Conservation (phyloP, 495 filamentous ascomycete genomes). For the Thozetella sp. region DNA sequence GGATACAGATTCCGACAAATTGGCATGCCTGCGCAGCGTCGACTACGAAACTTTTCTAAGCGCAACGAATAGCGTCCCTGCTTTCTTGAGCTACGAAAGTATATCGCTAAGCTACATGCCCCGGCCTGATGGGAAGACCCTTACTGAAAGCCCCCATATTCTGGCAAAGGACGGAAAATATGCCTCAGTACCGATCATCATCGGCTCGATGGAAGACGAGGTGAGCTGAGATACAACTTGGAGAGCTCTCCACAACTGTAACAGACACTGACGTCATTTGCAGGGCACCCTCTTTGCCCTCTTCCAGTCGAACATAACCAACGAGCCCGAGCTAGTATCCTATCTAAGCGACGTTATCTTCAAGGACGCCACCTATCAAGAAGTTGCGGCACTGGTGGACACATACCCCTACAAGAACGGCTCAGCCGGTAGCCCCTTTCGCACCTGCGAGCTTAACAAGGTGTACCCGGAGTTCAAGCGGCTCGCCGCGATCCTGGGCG, state of each 20-base stretch:
- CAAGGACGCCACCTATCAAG: slow-evolving; percentile 37
- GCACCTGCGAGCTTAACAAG: slow-evolving; percentile 63
- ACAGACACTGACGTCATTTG: neutral
- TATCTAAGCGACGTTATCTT: slow-evolving; percentile 63
- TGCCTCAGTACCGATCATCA: slow-evolving; percentile 58
- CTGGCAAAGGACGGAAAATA: slow-evolving; percentile 52
- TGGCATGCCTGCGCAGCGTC: slow-evolving; percentile 61
- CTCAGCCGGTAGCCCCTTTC: slow-evolving; percentile 63
- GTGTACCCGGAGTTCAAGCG: slow-evolving; percentile 77
- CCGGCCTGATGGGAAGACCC: slow-evolving; percentile 60
- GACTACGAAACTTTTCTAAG: slow-evolving; percentile 63
- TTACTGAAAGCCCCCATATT: slow-evolving; percentile 58
- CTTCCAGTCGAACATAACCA: slow-evolving; percentile 66
- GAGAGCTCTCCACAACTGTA: no score
- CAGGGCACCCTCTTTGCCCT: slow-evolving; percentile 62
- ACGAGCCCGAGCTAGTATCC: slow-evolving; percentile 51
- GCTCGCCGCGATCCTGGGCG: slow-evolving; percentile 73
- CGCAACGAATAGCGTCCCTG: slow-evolving; percentile 67
- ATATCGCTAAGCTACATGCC: slow-evolving; percentile 66
- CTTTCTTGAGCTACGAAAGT: slow-evolving; percentile 62
- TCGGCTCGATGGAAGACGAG: slow-evolving; percentile 61
- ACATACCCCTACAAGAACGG: slow-evolving; percentile 52
- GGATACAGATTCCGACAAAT: slow-evolving; percentile 53
- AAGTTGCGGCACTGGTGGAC: slow-evolving; percentile 53
- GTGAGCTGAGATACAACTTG: no score